Evolutionary conservation across 768 basidiomycete genomes (phyloP).

Genomic region (Russula vinacea): DNA sequence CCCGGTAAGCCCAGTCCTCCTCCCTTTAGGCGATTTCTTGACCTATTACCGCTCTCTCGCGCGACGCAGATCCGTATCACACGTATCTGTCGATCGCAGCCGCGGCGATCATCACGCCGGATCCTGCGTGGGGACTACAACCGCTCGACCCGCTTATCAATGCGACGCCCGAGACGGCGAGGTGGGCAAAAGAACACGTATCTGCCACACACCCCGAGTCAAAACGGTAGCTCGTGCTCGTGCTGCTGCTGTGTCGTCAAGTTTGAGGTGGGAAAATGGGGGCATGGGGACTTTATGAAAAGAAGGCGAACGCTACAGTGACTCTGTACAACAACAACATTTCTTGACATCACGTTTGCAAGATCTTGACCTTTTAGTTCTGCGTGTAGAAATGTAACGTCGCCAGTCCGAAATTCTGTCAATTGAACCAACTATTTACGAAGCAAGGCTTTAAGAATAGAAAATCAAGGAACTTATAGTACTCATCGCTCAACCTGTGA

Average conservation of each 20-base stretch:
- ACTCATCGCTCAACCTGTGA: too few relatives aligned
- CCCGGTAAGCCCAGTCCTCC: conserved; percentile 55
- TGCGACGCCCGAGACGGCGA: conserved; percentile 57
- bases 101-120: conserved; percentile 48
- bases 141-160: conserved; percentile 70
- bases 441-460: too few relatives aligned
- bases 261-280: too few relatives aligned
- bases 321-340: too few relatives aligned
- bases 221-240: neutral
- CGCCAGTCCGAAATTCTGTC: too few relatives aligned
- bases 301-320: too few relatives aligned
- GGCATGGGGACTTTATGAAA: too few relatives aligned
- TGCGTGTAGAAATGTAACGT: too few relatives aligned
- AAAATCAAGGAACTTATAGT: too few relatives aligned
- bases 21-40: neutral
- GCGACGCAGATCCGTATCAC: conserved; percentile 79
- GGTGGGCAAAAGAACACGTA: conserved; percentile 65
- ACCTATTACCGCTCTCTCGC: neutral
- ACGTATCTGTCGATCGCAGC: conserved; percentile 89
- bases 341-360: too few relatives aligned
- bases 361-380: too few relatives aligned
- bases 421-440: too few relatives aligned
- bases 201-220: conserved; percentile 32
- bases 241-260: neutral
- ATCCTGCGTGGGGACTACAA: conserved; percentile 51